Conservation (phyloP, 139 green algal genomes). For the Coelastrella sp. region DNA sequence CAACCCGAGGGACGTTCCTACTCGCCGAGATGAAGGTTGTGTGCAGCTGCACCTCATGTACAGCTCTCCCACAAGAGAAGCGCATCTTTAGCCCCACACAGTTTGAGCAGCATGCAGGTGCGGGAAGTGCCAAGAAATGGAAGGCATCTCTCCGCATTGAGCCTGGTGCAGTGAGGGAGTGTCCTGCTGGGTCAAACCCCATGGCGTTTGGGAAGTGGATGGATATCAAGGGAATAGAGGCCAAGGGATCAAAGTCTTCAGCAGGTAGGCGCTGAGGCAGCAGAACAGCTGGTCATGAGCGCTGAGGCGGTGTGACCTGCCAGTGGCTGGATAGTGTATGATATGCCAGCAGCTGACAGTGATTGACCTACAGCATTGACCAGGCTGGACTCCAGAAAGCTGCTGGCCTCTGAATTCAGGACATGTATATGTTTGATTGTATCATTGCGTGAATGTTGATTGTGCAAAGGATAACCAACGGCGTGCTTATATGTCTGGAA, state of each 20-base stretch:
- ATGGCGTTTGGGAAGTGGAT: slow-evolving; percentile 41
- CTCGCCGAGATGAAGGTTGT: slow-evolving; percentile 59
- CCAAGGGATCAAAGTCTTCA: slow-evolving; percentile 7
- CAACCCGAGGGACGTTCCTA: slow-evolving; percentile 52
- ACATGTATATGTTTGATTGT: too few species aligned
- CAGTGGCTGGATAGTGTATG: too few species aligned
- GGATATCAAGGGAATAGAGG: slow-evolving; percentile 41
- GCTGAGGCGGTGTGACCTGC: too few species aligned
- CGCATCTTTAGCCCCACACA: slow-evolving; percentile 58
- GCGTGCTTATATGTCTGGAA: too few species aligned
- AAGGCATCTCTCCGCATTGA: slow-evolving; percentile 61
- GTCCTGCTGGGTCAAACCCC: slow-evolving; percentile 1
- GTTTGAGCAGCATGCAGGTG: slow-evolving; percentile 73
- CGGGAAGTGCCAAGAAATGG: slow-evolving; percentile 86
- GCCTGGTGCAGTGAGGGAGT: slow-evolving; percentile 23
- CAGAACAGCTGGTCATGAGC: too few species aligned
- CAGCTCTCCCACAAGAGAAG: slow-evolving; percentile 2
- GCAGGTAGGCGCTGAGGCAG: neutral
- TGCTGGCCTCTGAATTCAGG: too few species aligned
- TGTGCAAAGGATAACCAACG: too few species aligned
- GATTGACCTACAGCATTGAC: too few species aligned
- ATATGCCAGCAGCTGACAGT: too few species aligned
- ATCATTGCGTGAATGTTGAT: too few species aligned
- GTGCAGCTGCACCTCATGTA: slow-evolving; percentile 60
- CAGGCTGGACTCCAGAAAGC: too few species aligned